phyloP scores from a whole-genome alignment of 495 filamentous ascomycete genomes.

The Saxophila tyrrhenica region DNA sequence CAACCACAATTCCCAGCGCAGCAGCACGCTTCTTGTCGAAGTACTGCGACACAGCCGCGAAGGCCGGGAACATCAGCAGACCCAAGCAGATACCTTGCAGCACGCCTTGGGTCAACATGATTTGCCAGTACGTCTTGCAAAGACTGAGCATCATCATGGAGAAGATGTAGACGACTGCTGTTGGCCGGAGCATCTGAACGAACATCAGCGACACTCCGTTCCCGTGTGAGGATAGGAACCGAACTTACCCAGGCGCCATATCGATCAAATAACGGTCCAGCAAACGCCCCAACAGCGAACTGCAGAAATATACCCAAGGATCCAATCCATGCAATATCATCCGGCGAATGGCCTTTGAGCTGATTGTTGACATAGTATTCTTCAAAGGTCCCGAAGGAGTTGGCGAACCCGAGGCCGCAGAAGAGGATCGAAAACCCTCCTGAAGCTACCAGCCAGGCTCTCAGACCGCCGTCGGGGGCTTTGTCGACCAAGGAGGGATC shows the following conservation, averaged over 20 bases:
- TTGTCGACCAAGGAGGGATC: not conserved
- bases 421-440: not conserved
- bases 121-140: conserved; percentile 52
- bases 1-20: conserved; percentile 51
- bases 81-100: conserved; percentile 46
- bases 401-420: not conserved
- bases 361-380: not conserved
- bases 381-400: not conserved
- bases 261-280: not conserved
- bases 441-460: not conserved
- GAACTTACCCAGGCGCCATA: not conserved
- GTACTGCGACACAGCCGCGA: conserved; percentile 52
- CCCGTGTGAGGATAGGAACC: no score
- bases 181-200: not conserved
- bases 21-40: conserved; percentile 49
- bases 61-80: conserved; percentile 46
- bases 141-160: conserved; percentile 46
- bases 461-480: not conserved
- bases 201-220: no score
- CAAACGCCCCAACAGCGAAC: not conserved
- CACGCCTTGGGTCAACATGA: conserved; percentile 37
- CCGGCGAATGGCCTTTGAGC: not conserved
- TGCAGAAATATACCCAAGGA: not conserved
- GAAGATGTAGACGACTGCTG: conserved; percentile 15
- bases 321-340: not conserved